Evolutionary conservation across 2,329 filamentous ascomycete genomes (phyloP), one percentile per base, ranked within the genome.

Genomic region (Neonectria coccinea): DNA sequence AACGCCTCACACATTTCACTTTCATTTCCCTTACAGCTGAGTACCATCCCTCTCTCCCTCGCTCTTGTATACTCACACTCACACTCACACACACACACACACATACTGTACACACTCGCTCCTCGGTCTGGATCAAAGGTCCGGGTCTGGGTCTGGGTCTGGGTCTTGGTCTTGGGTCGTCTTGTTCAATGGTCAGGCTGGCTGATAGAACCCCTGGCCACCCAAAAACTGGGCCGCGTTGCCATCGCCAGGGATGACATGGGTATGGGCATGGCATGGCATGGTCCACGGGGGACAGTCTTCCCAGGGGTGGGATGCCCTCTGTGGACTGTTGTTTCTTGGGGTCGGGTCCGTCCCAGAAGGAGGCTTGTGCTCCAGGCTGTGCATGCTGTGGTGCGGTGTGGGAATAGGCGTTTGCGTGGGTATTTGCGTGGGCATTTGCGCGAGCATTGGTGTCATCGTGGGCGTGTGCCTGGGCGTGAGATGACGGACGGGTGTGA

Each of bases 211-310:
- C 63, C 70, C 69, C 66, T 72, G 61, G 42, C 53, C 39, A 41
- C 25, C 56, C 61, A 57, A 65, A 68, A 66, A 69, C 60, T 62
- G 71, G 68, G 62, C 54, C 64, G 58, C 56, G 53, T 56, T 65
- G 59, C 66, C 56, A 61, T 44, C 63, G 50, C 67, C 53, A 68
- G 64, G 70, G 67, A 70, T 63, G 45, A 65, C 52, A 69, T 63
- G 39, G 51, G 62, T 66, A 56, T 56, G 22, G 27, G 16, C 52
- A 58, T 54, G 45, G 61, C 52, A 60, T 62, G 57, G 53, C 54
- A 58, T 56, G 64, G 68, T 60, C 65, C 55, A 64, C 64, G 59
- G 56, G 45, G 51, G 39, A 62, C 67, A 63, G 62, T 58, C 65
- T 31, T 20, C 25, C 56, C 58, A 59, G 51, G 57, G 54, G 63